Conservation (phyloP, 352 stramenopile genomes). For the Pythium coloratum region DNA sequence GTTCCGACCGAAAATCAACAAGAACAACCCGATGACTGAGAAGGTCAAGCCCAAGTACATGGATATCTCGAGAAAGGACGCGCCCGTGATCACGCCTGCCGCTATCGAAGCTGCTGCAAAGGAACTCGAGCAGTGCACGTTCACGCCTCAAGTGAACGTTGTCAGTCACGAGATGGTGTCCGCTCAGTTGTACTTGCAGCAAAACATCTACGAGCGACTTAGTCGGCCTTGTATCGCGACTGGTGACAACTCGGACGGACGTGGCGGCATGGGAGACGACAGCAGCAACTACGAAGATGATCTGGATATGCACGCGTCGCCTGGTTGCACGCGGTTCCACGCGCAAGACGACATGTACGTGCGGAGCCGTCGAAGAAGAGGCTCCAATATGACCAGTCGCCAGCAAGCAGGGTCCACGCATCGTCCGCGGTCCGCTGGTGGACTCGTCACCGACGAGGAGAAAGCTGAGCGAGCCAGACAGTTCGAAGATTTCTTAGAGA, state of each 20-base stretch:
- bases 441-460: conserved; percentile 37
- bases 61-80: conserved; percentile 36
- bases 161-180: conserved; percentile 79
- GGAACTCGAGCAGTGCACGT: conserved; percentile 76
- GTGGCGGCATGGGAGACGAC: conserved; percentile 26
- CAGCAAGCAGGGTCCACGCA: conserved; percentile 22
- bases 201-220: conserved; percentile 85
- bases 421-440: conserved; percentile 57
- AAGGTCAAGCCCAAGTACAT: conserved; percentile 83
- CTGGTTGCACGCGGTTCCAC: conserved; percentile 11
- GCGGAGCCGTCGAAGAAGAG: conserved; percentile 22
- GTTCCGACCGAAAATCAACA: conserved; percentile 70
- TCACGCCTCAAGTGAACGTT: conserved; percentile 74
- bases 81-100: conserved; percentile 45
- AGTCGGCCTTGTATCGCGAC: conserved; percentile 53
- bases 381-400: conserved; percentile 7
- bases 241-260: conserved; percentile 4
- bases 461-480: conserved; percentile 49
- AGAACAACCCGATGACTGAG: conserved; percentile 34
- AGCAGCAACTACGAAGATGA: conserved; percentile 21
- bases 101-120: conserved; percentile 58
- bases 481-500: conserved; percentile 73
- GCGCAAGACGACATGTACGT: conserved; percentile 66
- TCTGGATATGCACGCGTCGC: conserved; percentile 23
- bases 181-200: conserved; percentile 79